A percentile compares a stretch with the other conserved stretches of the same genome.
Evolutionary conservation across 257 asterid species (phyloP).

Genomic region (Perilla frutescens): DNA sequence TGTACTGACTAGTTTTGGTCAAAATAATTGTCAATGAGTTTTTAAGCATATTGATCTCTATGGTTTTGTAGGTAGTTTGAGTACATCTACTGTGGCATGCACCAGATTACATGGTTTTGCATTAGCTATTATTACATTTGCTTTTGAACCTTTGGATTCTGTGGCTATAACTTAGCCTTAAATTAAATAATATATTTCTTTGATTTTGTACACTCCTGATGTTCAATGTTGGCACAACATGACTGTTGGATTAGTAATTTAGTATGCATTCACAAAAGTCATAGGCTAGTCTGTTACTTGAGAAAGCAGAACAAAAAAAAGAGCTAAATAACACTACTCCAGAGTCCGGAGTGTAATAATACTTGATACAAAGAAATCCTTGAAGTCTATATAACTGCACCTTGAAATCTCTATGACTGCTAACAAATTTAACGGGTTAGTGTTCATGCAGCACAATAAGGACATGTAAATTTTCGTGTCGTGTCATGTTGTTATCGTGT

Average conservation of each 20-base stretch:
- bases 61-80: slow-evolving; percentile 2
- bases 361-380: too few relatives aligned
- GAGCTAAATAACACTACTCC: too few relatives aligned
- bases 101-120: not conserved
- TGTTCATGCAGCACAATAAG: too few relatives aligned
- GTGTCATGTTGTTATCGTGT: too few relatives aligned
- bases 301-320: too few relatives aligned
- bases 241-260: not conserved
- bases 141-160: not conserved
- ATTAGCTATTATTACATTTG: not conserved
- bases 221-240: not conserved
- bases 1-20: not conserved
- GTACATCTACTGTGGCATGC: not conserved
- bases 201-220: not conserved
- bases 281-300: too few relatives aligned
- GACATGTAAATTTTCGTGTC: too few relatives aligned
- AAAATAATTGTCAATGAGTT: not conserved
- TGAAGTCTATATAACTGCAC: too few relatives aligned
- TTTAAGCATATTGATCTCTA: not conserved
- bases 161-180: not conserved
- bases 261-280: not conserved
- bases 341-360: too few relatives aligned
- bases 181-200: not conserved
- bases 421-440: too few relatives aligned
- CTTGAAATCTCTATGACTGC: too few relatives aligned